These are phyloP conservation scores for Xylariales sp. DNA, from an alignment of 2,329 filamentous ascomycete genomes.

Conservation along the genomic window DNA sequence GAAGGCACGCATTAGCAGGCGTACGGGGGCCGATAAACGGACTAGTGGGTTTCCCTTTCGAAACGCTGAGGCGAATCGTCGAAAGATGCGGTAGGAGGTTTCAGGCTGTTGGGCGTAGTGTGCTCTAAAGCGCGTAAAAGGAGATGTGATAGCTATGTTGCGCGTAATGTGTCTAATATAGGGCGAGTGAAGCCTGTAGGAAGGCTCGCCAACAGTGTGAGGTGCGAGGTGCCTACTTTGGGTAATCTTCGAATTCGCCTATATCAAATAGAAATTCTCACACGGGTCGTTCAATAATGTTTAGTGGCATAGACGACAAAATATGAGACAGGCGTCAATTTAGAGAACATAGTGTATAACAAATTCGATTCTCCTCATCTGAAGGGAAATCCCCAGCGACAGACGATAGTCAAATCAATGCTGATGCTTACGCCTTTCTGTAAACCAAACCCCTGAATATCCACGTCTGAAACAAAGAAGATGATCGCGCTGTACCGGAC, in stretches of 20 bases:
- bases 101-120: no score
- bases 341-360: constrained; percentile 8
- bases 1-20: constrained; percentile 51
- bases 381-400: constrained; percentile 21
- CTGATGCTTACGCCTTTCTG: constrained; percentile 19
- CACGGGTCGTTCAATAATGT: background rate
- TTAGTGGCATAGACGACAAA: background rate
- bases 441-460: constrained; percentile 28
- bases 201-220: no score
- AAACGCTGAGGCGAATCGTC: constrained; percentile 51
- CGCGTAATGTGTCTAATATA: background rate
- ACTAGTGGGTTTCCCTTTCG: constrained; percentile 56
- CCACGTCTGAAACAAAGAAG: constrained; percentile 18
- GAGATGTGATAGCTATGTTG: background rate
- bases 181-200: background rate
- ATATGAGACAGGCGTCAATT: constrained; percentile 27
- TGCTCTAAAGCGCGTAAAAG: no score
- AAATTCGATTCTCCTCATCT: constrained; percentile 14
- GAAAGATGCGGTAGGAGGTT: constrained; percentile 43
- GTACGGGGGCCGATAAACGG: constrained; percentile 56
- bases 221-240: background rate
- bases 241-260: background rate
- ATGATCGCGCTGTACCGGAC: background rate
- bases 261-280: background rate
- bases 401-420: constrained; percentile 27